Evolutionary conservation across 371 early-diverging fungal genomes (phyloP), one percentile per base, ranked within the genome.

Genomic region (Syncephalastrum monosporum): DNA sequence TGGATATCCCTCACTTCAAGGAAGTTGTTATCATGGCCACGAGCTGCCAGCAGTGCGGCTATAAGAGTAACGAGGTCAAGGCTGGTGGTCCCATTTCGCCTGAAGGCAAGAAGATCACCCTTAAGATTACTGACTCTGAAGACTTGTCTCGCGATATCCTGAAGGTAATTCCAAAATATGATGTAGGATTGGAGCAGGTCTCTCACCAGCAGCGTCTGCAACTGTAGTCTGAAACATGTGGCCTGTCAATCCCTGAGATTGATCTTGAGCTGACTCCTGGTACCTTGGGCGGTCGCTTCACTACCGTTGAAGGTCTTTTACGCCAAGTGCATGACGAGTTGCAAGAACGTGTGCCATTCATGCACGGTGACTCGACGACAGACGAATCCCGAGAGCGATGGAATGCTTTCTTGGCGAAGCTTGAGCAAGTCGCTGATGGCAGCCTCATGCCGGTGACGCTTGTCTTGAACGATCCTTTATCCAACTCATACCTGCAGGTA

Each of bases 11-110:
- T 47, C 92, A 97, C 65, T 97, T 97, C 66, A 94, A 95, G 71
- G 91, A 97, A 63, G 94, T 96, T 13, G 89, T 97, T 44, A 90
- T 97, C 61, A 96, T 96, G 97, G 86, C 95, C n/a, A 95, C 95
- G 5, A 80, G 82, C 54, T 97, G 97, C 75, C 93, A 95, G 21
- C 59, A 64, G 6, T 97, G 97, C 68, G 96, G 96, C 14, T 97
- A 91, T 78, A 96, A 95, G 85, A 87, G 86, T 57, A 96, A 95
- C 68, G 97, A 97, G 69, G 95, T 97, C 67, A 97, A 97, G 82
- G 88, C 94, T 24, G 94, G 95, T 50, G 95, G 96, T 8, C 83
- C 95, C 14, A 91, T 97, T 46, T 76, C 91, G 49, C 77, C 76
- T 4, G 70, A 83, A 60, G 97, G 96, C 55, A 87, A 83, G 63